Evolutionary conservation across 257 asterid species (phyloP).

Genomic region (Solanum appendiculatum): DNA sequence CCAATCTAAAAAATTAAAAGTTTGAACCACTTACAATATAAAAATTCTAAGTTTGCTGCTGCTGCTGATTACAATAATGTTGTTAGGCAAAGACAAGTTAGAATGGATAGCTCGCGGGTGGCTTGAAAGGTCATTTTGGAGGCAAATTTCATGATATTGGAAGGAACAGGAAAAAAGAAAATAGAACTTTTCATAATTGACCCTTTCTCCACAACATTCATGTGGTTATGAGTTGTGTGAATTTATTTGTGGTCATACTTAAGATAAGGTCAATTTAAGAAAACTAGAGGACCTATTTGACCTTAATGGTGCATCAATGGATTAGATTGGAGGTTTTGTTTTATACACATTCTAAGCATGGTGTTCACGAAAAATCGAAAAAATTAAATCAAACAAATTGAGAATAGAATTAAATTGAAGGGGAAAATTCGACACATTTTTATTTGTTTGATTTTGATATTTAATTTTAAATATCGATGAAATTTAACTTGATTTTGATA

Average conservation of each 20-base stretch:
- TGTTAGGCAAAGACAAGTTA: neutral
- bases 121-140: neutral
- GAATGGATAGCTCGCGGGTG: neutral
- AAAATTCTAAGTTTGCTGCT: rapidly evolving
- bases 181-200: neutral
- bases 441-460: neutral
- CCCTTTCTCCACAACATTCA: neutral
- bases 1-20: neutral
- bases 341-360: neutral
- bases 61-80: neutral
- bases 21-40: neutral
- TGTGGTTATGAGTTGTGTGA: neutral
- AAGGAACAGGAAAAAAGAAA: neutral
- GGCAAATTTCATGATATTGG: neutral
- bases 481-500: neutral
- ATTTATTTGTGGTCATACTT: neutral
- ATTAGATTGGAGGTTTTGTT: neutral
- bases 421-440: neutral
- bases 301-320: neutral
- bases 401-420: neutral
- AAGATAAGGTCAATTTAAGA: neutral
- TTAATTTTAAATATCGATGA: neutral
- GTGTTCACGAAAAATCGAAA: neutral
- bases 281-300: neutral
- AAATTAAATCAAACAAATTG: neutral